A percentile compares a stretch with the other conserved stretches of the same genome.
Conservation (phyloP, 108 stramenopile genomes). For the Fragilaria crotonensis region DNA sequence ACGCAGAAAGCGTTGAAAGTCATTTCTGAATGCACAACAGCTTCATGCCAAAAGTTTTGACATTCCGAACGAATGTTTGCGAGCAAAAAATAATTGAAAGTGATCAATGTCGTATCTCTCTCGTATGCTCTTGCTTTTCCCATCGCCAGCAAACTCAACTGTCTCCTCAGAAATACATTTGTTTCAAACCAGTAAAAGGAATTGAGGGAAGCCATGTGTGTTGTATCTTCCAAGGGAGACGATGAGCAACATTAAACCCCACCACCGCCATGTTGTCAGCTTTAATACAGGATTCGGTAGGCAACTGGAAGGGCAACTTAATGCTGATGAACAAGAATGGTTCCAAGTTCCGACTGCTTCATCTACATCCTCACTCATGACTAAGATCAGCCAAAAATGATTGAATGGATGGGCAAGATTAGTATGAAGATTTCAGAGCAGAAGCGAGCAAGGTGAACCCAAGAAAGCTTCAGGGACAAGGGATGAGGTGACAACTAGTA, state of each 20-base stretch:
- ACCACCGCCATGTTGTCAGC: not conserved
- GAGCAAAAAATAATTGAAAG: too few species aligned
- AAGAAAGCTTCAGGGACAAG: too few species aligned
- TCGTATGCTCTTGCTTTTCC: too few species aligned
- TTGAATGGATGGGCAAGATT: not conserved
- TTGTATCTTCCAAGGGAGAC: not conserved
- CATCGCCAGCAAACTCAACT: conserved; percentile 78
- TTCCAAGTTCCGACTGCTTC: not conserved
- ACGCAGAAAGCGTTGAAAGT: not conserved
- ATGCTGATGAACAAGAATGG: not conserved
- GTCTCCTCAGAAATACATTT: conserved; percentile 55
- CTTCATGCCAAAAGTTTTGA: not conserved
- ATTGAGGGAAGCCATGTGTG: not conserved
- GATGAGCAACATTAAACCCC: too few species aligned
- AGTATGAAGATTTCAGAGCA: not conserved
- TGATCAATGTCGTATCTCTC: too few species aligned
- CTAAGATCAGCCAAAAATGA: not conserved
- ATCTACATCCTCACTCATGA: not conserved
- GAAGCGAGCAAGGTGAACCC: too few species aligned
- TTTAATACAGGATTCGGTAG: not conserved
- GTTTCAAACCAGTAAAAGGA: conserved; percentile 1
- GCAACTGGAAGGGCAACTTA: not conserved
- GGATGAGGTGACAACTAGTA: too few species aligned
- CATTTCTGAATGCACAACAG: not conserved
- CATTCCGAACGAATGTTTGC: not conserved